A percentile compares a stretch with the other conserved stretches of the same genome.
Conservation (phyloP, 2,329 filamentous ascomycete species). For the Tolypocladium album region DNA sequence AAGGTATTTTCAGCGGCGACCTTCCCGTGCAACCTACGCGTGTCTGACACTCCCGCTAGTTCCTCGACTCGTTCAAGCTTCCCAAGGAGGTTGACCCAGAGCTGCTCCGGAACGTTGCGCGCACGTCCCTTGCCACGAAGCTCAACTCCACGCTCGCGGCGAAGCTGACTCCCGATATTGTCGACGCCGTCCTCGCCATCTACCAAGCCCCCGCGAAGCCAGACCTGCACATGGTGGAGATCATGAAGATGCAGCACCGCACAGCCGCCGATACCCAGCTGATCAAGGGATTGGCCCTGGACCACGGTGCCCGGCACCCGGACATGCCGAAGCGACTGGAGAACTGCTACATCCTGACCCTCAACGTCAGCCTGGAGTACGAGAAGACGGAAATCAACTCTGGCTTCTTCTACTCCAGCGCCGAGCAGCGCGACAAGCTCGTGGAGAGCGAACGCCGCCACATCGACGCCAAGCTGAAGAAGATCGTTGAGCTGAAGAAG, state of each 20-base stretch:
- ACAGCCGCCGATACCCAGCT: slow-evolving; percentile 92
- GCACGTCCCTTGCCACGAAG: slow-evolving; percentile 92
- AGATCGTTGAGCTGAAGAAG: slow-evolving; percentile 97
- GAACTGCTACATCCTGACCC: slow-evolving; percentile 87
- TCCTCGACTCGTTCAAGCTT: slow-evolving; percentile 90
- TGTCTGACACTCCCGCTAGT: slow-evolving; percentile 37
- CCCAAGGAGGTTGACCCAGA: slow-evolving; percentile 82
- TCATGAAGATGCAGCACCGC: slow-evolving; percentile 99
- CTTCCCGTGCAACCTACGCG: background rate
- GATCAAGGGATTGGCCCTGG: slow-evolving; percentile 83
- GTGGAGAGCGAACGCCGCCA: slow-evolving; percentile 95
- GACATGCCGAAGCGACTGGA: slow-evolving; percentile 97
- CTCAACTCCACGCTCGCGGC: slow-evolving; percentile 81
- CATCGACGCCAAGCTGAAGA: slow-evolving; percentile 91
- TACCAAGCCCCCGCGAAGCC: slow-evolving; percentile 84
- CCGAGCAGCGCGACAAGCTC: slow-evolving; percentile 93
- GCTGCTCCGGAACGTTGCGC: slow-evolving; percentile 82
- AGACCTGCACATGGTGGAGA: slow-evolving; percentile 97
- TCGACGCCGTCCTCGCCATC: slow-evolving; percentile 92
- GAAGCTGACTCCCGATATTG: slow-evolving; percentile 87
- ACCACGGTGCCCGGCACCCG: slow-evolving; percentile 91
- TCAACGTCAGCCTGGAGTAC: slow-evolving; percentile 96
- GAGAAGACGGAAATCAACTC: slow-evolving; percentile 99
- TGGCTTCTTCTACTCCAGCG: slow-evolving; percentile 95
- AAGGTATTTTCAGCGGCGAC: slow-evolving; percentile 46